Conservation (phyloP, 495 filamentous ascomycete genomes). For the Halenospora varia region DNA sequence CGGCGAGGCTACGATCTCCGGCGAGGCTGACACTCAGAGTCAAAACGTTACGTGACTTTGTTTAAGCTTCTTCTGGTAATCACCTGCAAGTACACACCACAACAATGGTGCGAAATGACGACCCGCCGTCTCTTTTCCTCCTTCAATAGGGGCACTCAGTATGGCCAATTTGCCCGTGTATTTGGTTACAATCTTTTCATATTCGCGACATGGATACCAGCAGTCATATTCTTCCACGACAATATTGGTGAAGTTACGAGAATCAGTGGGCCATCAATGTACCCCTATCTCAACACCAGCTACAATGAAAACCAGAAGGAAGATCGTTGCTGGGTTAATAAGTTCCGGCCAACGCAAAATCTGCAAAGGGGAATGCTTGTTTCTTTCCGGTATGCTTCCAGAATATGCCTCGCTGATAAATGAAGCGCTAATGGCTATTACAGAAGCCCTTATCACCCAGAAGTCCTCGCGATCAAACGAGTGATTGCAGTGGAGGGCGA, state of each 20-base stretch:
- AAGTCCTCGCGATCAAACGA: constrained; percentile 61
- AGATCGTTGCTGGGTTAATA: constrained; percentile 49
- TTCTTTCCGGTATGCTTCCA: constrained; percentile 40
- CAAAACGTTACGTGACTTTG: neutral
- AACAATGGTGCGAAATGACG: too few species aligned
- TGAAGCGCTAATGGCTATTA: too few species aligned
- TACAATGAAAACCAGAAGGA: constrained; percentile 51
- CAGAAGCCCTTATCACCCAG: constrained; percentile 61
- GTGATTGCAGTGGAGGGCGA: constrained; percentile 70
- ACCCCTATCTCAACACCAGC: constrained; percentile 67
- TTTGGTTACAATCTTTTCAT: constrained; percentile 44
- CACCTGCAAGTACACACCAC: too few species aligned
- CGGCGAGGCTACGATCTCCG: neutral
- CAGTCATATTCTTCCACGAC: constrained; percentile 59
- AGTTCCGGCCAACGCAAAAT: constrained; percentile 39
- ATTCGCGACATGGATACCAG: constrained; percentile 57
- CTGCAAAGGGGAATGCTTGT: constrained; percentile 51
- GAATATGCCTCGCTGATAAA: too few species aligned
- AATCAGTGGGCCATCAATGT: constrained; percentile 71
- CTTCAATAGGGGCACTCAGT: neutral
- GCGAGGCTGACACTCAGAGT: constrained; percentile 5
- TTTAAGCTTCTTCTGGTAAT: neutral
- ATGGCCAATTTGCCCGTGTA: constrained; percentile 26
- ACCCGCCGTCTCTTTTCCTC: constrained; percentile 7
- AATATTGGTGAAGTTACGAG: constrained; percentile 57